These are phyloP conservation scores for Dictyostelium purpureum DNA, from an alignment of 78 protist genomes.

Conservation along the genomic window DNA sequence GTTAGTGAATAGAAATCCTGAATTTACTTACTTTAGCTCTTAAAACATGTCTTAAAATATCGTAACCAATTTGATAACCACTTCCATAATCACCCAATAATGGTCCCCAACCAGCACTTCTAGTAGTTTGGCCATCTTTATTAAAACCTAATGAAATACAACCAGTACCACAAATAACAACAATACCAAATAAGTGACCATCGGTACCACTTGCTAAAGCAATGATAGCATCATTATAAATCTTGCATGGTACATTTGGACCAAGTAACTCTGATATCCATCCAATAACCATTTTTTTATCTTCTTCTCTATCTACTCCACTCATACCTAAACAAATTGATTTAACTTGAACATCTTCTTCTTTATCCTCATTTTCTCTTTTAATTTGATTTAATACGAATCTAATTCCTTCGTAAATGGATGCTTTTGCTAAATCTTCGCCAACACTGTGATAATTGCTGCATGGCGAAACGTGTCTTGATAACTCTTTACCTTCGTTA, in stretches of 20 bases:
- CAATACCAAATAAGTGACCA: constrained; percentile 60
- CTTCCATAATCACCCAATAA: constrained; percentile 72
- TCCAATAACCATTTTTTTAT: constrained; percentile 1
- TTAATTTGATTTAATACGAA: neutral
- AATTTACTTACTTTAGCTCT: constrained; percentile 21
- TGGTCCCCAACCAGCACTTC: constrained; percentile 78
- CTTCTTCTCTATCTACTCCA: constrained; percentile 76
- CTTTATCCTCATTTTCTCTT: neutral
- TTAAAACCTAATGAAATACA: constrained; percentile 47
- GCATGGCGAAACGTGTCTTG: constrained; percentile 5
- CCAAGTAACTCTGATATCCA: constrained; percentile 27
- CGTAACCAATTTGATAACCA: constrained; percentile 80
- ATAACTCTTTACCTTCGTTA: constrained; percentile 46
- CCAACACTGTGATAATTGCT: constrained; percentile 79
- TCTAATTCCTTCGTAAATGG: constrained; percentile 53
- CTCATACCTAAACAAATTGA: constrained; percentile 63
- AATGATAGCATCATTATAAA: constrained; percentile 53
- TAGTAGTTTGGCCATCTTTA: neutral
- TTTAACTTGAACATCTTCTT: neutral
- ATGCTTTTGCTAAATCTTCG: constrained; percentile 28
- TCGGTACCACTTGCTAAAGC: constrained; percentile 53
- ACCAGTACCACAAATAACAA: constrained; percentile 79
- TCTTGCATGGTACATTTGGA: neutral
- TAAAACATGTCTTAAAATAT: constrained; percentile 27
- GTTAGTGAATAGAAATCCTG: no score